A percentile compares a stretch with the other conserved stretches of the same genome.
Conservation (phyloP, 768 basidiomycete genomes). For the Pulveroboletus sp. region DNA sequence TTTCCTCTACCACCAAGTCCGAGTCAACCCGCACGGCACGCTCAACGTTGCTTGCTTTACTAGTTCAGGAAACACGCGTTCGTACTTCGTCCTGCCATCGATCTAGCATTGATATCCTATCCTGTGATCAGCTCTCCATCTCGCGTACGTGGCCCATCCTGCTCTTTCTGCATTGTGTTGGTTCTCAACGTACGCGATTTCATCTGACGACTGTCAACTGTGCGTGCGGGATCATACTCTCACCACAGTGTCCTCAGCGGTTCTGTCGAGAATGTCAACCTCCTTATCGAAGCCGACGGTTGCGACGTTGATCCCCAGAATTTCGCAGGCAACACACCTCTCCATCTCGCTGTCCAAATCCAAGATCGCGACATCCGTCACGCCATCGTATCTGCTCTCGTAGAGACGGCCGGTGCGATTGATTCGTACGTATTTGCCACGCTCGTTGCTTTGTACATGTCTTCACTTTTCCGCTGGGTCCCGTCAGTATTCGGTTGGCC, state of each 20-base stretch:
- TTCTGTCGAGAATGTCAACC: slow-evolving; percentile 19
- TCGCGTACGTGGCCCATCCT: slow-evolving; percentile 23
- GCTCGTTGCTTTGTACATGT: not conserved
- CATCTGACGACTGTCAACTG: not conserved
- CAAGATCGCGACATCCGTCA: slow-evolving; percentile 9
- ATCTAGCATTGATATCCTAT: slow-evolving; percentile 10
- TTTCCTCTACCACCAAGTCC: not conserved
- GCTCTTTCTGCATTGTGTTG: not conserved
- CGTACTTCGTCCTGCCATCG: slow-evolving; percentile 9
- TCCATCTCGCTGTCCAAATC: slow-evolving; percentile 27
- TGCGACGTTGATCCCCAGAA: slow-evolving; percentile 30
- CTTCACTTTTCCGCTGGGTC: not conserved
- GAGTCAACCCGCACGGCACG: not conserved
- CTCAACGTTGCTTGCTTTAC: not conserved
- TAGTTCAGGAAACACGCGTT: slow-evolving; percentile 30
- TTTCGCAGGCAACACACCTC: slow-evolving; percentile 24
- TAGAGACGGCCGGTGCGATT: slow-evolving; percentile 21
- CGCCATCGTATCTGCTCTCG: slow-evolving; percentile 21
- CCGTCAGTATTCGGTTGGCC: slow-evolving; percentile 18
- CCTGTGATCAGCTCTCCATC: slow-evolving; percentile 26
- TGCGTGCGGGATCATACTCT: not conserved
- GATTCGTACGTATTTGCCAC: slow-evolving; percentile 19
- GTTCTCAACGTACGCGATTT: not conserved
- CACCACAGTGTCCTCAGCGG: slow-evolving; percentile 13
- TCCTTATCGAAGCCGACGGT: slow-evolving; percentile 23